Percentiles rank a stretch among this genome's conserved stretches.
Evolutionary conservation across 768 basidiomycete species (phyloP).

Genomic region (Sistotremastrum suecicum): DNA sequence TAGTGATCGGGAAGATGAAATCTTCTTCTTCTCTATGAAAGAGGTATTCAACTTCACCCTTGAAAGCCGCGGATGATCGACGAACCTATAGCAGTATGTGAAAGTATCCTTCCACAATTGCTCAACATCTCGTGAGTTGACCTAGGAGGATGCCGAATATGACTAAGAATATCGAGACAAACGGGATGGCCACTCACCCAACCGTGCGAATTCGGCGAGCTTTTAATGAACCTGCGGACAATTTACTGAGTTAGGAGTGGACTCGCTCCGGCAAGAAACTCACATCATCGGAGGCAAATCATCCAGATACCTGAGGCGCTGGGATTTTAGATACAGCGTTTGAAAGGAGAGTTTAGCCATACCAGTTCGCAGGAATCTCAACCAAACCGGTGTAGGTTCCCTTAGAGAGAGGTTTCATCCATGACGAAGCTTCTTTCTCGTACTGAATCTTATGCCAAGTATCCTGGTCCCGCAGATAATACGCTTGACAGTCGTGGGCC

Average conservation of each 20-base stretch:
- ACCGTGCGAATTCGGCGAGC: slow-evolving; percentile 53
- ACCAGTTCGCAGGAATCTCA: slow-evolving; percentile 63
- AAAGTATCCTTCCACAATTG: slow-evolving; percentile 69
- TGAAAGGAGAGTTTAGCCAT: background rate
- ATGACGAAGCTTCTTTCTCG: slow-evolving; percentile 36
- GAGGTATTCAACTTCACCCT: slow-evolving; percentile 3
- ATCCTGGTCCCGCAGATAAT: slow-evolving; percentile 54
- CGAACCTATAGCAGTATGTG: slow-evolving; percentile 47
- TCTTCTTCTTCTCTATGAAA: slow-evolving; percentile 38
- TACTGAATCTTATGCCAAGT: slow-evolving; percentile 65
- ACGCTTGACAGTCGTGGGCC: slow-evolving; percentile 48
- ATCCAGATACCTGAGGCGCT: slow-evolving; percentile 40
- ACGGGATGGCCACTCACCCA: slow-evolving; percentile 27
- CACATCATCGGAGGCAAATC: slow-evolving; percentile 67
- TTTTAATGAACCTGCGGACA: slow-evolving; percentile 49
- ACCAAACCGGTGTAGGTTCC: slow-evolving; percentile 52
- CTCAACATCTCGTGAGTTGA: slow-evolving; percentile 52
- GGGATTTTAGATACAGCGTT: background rate
- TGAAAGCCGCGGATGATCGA: background rate
- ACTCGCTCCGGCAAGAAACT: slow-evolving; percentile 5
- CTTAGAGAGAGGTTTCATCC: slow-evolving; percentile 61
- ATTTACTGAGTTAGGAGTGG: slow-evolving; percentile 1
- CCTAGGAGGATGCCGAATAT: slow-evolving; percentile 19
- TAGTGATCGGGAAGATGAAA: slow-evolving; percentile 64
- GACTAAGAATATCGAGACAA: background rate